Conservation (phyloP, 2,329 filamentous ascomycete species). For the Cladosporium halotolerans region DNA sequence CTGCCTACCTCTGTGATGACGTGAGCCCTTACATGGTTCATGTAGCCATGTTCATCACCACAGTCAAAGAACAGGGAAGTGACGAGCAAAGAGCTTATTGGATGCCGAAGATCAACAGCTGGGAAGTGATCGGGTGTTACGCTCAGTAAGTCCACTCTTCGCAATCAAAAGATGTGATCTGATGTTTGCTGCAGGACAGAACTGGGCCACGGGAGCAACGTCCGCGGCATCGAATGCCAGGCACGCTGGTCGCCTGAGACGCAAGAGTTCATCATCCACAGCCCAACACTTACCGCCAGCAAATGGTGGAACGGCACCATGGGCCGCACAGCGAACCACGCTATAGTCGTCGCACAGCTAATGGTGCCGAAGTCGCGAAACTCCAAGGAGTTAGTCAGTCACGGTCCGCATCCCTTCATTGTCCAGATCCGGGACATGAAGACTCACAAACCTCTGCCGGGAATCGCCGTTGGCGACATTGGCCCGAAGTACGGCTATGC, state of each 20-base stretch:
- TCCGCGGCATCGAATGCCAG: constrained; percentile 44
- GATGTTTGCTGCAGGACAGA: constrained; percentile 32
- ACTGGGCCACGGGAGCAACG: constrained; percentile 49
- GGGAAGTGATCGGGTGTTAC: constrained; percentile 48
- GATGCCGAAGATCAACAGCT: constrained; percentile 44
- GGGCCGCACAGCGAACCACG: constrained; percentile 50
- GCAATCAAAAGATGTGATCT: not conserved
- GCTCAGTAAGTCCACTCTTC: constrained; percentile 31
- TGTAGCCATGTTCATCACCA: constrained; percentile 46
- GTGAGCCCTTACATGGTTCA: constrained; percentile 49
- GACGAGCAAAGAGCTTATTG: constrained; percentile 44
- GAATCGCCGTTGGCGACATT: constrained; percentile 49
- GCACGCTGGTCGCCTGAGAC: constrained; percentile 42
- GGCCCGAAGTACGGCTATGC: constrained; percentile 51
- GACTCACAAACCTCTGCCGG: constrained; percentile 42
- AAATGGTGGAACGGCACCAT: constrained; percentile 53
- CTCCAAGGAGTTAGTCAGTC: constrained; percentile 33
- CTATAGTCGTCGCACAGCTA: constrained; percentile 49
- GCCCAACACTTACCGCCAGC: constrained; percentile 46
- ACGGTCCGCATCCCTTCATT: constrained; percentile 49
- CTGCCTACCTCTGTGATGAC: constrained; percentile 48
- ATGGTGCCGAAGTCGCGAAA: constrained; percentile 35
- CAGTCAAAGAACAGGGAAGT: constrained; percentile 45
- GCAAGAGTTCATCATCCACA: constrained; percentile 46
- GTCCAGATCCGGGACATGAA: constrained; percentile 46